Evolutionary conservation across 2,329 filamentous ascomycete genomes (phyloP), one percentile per base, ranked within the genome.

Genomic region (Penicillium vulpinum): DNA sequence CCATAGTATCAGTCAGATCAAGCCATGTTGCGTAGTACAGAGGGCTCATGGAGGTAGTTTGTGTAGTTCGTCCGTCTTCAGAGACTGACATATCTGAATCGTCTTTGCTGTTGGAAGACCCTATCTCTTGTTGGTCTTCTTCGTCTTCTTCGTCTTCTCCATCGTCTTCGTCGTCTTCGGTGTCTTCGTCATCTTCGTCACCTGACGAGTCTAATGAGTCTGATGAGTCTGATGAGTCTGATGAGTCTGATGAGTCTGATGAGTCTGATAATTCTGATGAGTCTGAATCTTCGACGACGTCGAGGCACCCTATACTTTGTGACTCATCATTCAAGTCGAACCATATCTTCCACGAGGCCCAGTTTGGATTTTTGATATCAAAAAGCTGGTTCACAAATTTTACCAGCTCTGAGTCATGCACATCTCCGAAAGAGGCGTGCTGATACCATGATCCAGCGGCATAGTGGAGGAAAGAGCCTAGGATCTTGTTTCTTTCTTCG

Each of bases 11-110:
- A 6, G 13, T 8, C 3, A 56, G 16, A n/a, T 45, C 44, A 29
- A 59, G 26, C 21, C 28, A 50, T n/a, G 44, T 16, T 22, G 57
- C 53, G n/a, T 56, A 56, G 22, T 45, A 59, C 15, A 59, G 21
- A 9, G 44, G 57, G 22, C 29, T 51, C 24, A 43, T 43, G 21
- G 22, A 13, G 18, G 2, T 39, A 10, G 8, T 10, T 43, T 24
- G 5, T 13, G 9, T 13, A 15, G 7, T 11, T 48, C 24, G 13
- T 26, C 28, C 33, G 2, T 41, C 26, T 22, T 45, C 11, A 16
- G 11, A 13, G 16, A 2, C 11, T 11, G 18, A 39, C 13, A 13
- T 13, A 10, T 39, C 18, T 21, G 18, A 11, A 21, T 39, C 36
- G 2, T 39, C 36, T 21, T 2, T 13, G 36, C 8, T 3, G 4